Evolutionary conservation across 331 rosid species (phyloP).

Genomic region (Malus hybrid): DNA sequence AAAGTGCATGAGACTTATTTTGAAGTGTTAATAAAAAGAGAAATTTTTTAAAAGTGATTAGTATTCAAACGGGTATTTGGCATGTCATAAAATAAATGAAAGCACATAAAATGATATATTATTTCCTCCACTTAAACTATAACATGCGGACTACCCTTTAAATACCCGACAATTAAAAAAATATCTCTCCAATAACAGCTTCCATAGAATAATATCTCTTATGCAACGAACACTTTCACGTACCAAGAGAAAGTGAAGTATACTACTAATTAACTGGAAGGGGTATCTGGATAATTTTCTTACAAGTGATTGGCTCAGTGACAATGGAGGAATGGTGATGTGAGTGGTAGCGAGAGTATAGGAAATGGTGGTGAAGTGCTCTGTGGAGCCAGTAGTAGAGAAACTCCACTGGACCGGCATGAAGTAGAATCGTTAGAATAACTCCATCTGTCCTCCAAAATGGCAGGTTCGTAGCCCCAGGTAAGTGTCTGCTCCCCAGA

Average conservation of each 20-base stretch:
- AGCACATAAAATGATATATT: no score
- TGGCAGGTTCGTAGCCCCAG: slow-evolving; percentile 15
- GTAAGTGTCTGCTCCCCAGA: not conserved
- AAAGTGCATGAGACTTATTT: no score
- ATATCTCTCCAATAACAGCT: no score
- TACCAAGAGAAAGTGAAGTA: not conserved
- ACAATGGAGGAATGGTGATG: slow-evolving; percentile 80
- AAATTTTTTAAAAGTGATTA: no score
- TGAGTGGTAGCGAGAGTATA: slow-evolving; percentile 72
- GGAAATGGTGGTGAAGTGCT: slow-evolving; percentile 68
- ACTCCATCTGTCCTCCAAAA: slow-evolving; percentile 56
- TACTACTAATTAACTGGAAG: not conserved
- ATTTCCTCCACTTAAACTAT: no score
- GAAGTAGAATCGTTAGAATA: slow-evolving; percentile 30
- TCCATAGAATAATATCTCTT: no score
- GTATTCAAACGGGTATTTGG: no score
- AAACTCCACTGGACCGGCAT: slow-evolving; percentile 55
- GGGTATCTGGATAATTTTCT: not conserved
- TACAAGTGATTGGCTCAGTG: slow-evolving; percentile 68
- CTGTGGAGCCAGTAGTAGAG: slow-evolving; percentile 75
- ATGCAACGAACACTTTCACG: no score
- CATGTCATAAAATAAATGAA: no score
- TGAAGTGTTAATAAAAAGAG: no score
- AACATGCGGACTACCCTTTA: no score
- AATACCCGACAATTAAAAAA: no score